phyloP scores from a whole-genome alignment of 164 flowering plant species.

The Pachysandra terminalis region DNA sequence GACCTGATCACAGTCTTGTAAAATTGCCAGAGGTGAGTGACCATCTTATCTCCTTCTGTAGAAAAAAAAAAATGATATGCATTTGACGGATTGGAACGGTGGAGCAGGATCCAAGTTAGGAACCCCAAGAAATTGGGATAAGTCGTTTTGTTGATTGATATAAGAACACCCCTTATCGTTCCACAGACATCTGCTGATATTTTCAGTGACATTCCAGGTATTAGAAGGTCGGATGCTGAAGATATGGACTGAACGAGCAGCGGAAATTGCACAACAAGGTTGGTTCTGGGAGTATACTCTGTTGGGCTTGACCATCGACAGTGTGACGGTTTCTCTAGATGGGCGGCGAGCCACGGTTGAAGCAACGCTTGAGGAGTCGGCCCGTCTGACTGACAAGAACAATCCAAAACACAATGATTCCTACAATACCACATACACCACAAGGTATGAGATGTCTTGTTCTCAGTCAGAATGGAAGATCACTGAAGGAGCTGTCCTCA shows the following conservation, averaged over 20 bases:
- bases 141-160: no score
- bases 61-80: no score
- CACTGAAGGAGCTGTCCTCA: conserved; percentile 84
- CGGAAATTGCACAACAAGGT: conserved; percentile 68
- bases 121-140: no score
- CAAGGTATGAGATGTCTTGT: conserved; percentile 76
- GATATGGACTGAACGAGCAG: conserved; percentile 83
- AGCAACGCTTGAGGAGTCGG: conserved; percentile 87
- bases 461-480: conserved; percentile 82
- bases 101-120: no score
- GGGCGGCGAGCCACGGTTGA: conserved; percentile 85
- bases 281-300: conserved; percentile 85
- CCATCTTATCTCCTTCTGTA: not conserved
- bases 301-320: conserved; percentile 64
- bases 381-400: conserved; percentile 50
- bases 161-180: no score
- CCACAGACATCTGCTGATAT: no score
- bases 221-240: conserved; percentile 94
- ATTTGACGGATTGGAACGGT: no score
- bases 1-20: conserved; percentile 66
- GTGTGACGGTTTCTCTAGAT: conserved; percentile 83
- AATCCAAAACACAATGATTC: conserved; percentile 79
- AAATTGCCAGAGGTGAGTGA: conserved; percentile 77
- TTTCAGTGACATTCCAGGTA: no score
- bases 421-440: conserved; percentile 69